Conservation (phyloP, 768 basidiomycete species). For the Suillus bovinus region DNA sequence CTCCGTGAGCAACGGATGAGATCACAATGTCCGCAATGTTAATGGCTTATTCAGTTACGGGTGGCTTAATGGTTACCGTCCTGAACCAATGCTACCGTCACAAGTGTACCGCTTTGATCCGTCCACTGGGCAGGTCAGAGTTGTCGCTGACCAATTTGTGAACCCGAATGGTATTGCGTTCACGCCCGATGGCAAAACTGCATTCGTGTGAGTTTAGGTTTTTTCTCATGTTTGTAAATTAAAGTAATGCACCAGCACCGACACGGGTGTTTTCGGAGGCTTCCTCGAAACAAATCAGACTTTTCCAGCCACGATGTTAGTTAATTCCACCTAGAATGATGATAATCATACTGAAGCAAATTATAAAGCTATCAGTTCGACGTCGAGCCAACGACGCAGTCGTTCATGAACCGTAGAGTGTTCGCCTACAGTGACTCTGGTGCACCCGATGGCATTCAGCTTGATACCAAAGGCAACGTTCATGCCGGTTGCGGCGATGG, state of each 20-base stretch:
- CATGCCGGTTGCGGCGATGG: too few species aligned
- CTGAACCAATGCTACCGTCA: conserved; percentile 61
- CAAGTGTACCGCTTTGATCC: conserved; percentile 82
- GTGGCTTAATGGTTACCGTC: conserved; percentile 64
- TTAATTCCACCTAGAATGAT: background rate
- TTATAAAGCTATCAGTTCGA: too few species aligned
- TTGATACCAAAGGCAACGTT: too few species aligned
- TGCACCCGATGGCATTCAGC: too few species aligned
- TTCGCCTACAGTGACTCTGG: too few species aligned
- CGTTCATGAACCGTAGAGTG: too few species aligned
- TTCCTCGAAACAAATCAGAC: conserved; percentile 23
- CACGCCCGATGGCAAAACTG: conserved; percentile 60
- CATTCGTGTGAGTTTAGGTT: conserved; percentile 61
- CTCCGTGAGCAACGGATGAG: too few species aligned
- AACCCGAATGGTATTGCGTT: conserved; percentile 77
- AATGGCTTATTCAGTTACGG: conserved; percentile 72
- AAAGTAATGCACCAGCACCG: conserved; percentile 16
- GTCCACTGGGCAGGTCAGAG: conserved; percentile 59
- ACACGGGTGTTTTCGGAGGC: conserved; percentile 22
- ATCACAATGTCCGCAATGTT: too few species aligned
- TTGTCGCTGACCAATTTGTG: conserved; percentile 77
- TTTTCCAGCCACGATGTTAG: conserved; percentile 27
- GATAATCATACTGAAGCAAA: background rate
- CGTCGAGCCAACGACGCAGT: too few species aligned
- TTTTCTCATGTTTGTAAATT: background rate